Conservation (phyloP, 2,329 filamentous ascomycete species). For the Dactylella cylindrospora region DNA sequence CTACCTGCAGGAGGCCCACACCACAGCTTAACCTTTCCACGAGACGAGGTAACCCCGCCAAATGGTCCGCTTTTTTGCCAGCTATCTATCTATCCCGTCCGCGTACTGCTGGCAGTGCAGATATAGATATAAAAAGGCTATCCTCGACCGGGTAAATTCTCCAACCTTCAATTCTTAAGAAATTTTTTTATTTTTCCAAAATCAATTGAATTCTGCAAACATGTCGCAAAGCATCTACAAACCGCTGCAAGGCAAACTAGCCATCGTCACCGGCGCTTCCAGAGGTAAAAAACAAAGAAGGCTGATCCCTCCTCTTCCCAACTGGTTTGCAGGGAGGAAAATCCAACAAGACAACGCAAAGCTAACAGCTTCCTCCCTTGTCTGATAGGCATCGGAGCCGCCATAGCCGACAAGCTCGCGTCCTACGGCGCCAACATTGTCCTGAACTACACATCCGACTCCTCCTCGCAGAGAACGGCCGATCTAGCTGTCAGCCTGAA, state of each 20-base stretch:
- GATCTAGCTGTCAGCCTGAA: slow-evolving; percentile 62
- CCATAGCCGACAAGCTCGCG: slow-evolving; percentile 69
- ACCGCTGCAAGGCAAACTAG: slow-evolving; percentile 71
- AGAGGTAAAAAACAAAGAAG: slow-evolving; percentile 60
- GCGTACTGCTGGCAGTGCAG: no score
- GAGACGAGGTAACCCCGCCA: no score
- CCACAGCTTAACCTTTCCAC: no score
- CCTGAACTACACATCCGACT: slow-evolving; percentile 70
- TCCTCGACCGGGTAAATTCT: no score
- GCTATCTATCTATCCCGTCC: no score
- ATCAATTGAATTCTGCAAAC: no score
- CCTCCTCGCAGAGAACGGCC: slow-evolving; percentile 59
- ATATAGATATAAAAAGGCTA: no score
- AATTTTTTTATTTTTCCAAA: no score
- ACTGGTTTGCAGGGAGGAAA: no score
- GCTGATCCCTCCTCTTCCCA: neutral
- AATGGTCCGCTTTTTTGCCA: no score
- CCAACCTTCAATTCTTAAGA: no score
- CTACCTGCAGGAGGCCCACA: no score
- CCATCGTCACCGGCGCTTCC: slow-evolving; percentile 76
- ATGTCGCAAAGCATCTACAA: slow-evolving; percentile 13
- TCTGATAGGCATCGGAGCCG: slow-evolving; percentile 74
- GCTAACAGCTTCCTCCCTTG: slow-evolving; percentile 6
- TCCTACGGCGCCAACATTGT: slow-evolving; percentile 69
- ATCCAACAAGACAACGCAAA: slow-evolving; percentile 21